These are phyloP conservation scores for Backusella australiensis DNA, from an alignment of 192 early-diverging fungal species.

Conservation along the genomic window DNA sequence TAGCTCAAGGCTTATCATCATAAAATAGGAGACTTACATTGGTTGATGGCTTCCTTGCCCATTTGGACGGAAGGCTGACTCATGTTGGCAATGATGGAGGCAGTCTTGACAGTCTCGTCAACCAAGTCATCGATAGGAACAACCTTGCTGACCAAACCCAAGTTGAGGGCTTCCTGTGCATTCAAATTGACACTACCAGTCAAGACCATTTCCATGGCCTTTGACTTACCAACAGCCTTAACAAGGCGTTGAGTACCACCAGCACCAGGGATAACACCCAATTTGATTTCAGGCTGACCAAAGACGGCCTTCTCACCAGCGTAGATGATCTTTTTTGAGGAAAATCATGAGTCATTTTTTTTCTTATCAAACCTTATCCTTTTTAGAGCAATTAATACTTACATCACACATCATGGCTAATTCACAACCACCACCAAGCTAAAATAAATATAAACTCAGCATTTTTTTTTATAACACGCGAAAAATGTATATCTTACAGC, in stretches of 20 bases:
- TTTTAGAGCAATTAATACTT: conserved; percentile 32
- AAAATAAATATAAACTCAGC: conserved; percentile 18
- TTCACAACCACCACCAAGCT: conserved; percentile 98
- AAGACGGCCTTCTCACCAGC: conserved; percentile 96
- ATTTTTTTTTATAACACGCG: not conserved
- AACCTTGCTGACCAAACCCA: conserved; percentile 85
- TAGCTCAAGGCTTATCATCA: not conserved
- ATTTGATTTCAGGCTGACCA: conserved; percentile 98
- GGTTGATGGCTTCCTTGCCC: conserved; percentile 96
- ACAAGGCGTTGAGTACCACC: conserved; percentile 85
- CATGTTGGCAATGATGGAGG: conserved; percentile 81
- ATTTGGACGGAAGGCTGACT: conserved; percentile 87
- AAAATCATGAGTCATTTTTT: not conserved
- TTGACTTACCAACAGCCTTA: conserved; percentile 93
- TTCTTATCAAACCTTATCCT: not conserved
- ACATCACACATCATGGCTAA: conserved; percentile 97
- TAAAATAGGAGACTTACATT: conserved; percentile 43
- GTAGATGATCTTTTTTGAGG: conserved; percentile 81
- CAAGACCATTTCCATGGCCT: conserved; percentile 96
- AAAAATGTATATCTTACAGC: conserved; percentile 58
- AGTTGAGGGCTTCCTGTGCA: conserved; percentile 82
- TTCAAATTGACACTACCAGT: conserved; percentile 80
- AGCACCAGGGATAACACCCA: conserved; percentile 94
- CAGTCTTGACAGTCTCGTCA: conserved; percentile 88
- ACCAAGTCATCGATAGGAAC: conserved; percentile 84